These are phyloP conservation scores for Coriaria nepalensis DNA, from an alignment of 306 rosid species.

Conservation along the genomic window DNA sequence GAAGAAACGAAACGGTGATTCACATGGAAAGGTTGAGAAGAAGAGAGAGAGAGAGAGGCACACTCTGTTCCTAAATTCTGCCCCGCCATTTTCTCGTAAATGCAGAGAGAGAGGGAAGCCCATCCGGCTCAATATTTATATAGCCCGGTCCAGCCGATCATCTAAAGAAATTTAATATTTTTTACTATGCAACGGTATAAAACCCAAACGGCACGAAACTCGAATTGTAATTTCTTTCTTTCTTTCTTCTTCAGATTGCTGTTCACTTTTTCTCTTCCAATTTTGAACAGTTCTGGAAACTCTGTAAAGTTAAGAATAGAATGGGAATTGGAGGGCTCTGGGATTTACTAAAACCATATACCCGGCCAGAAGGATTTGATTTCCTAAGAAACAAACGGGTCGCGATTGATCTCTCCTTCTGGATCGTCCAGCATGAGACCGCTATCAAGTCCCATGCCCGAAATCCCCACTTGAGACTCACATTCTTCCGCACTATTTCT, in stretches of 20 bases:
- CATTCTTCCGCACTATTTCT: slow-evolving; percentile 69
- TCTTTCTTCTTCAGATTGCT: neutral
- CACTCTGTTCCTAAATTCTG: too few relatives aligned
- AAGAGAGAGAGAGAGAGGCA: too few relatives aligned
- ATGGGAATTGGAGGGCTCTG: slow-evolving; percentile 90
- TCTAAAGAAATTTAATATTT: neutral
- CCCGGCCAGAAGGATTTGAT: slow-evolving; percentile 61
- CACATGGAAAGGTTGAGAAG: too few relatives aligned
- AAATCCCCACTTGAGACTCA: slow-evolving; percentile 63
- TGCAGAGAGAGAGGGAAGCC: too few relatives aligned
- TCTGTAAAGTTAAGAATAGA: neutral
- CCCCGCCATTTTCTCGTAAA: too few relatives aligned
- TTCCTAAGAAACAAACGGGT: slow-evolving; percentile 91
- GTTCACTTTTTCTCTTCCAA: too few relatives aligned
- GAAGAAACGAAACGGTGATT: too few relatives aligned
- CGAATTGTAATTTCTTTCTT: neutral
- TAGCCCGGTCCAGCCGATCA: too few relatives aligned
- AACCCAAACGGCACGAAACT: too few relatives aligned
- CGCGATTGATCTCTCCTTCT: slow-evolving; percentile 80
- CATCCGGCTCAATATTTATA: too few relatives aligned
- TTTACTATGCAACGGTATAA: too few relatives aligned
- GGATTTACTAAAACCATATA: slow-evolving; percentile 74
- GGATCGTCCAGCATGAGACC: slow-evolving; percentile 79
- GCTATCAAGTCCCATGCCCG: slow-evolving; percentile 43
- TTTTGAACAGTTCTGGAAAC: slow-evolving; percentile 8